Conservation (phyloP, 73 alveolate species). For the Diophrys sp. region DNA sequence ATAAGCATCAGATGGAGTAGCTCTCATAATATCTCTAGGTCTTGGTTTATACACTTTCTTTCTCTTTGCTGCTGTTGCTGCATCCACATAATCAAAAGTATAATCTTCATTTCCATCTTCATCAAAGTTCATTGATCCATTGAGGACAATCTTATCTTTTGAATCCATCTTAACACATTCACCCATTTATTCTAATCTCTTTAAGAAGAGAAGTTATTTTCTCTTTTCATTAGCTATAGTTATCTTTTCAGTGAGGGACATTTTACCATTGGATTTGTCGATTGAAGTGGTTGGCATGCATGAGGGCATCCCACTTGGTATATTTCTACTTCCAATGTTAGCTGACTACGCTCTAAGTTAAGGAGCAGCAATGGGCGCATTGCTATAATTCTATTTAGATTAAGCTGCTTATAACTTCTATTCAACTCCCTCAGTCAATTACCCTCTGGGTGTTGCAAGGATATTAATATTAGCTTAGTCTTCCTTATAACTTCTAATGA, state of each 20-base stretch:
- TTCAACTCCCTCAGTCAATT: not conserved
- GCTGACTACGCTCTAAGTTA: not conserved
- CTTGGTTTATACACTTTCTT: not conserved
- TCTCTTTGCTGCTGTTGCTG: not conserved
- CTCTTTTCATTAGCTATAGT: not conserved
- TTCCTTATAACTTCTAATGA: not conserved
- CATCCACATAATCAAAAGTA: not conserved
- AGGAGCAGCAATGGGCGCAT: not conserved
- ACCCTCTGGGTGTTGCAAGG: not conserved
- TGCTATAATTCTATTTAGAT: not conserved
- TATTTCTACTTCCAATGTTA: not conserved
- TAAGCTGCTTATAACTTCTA: not conserved
- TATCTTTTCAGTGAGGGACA: not conserved
- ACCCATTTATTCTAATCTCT: slow-evolving; percentile 1
- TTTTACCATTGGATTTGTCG: not conserved
- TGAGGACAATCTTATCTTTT: not conserved
- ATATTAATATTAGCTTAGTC: not conserved
- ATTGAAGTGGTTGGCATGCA: not conserved
- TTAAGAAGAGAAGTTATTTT: not conserved
- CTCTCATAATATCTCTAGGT: not conserved
- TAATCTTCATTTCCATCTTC: not conserved
- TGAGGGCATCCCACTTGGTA: not conserved
- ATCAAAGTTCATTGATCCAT: not conserved
- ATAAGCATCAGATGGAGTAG: not conserved
- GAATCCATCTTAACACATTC: slow-evolving; percentile 6